phyloP scores from a whole-genome alignment of 2,329 filamentous ascomycete species.

The Peltaster fructicola region DNA sequence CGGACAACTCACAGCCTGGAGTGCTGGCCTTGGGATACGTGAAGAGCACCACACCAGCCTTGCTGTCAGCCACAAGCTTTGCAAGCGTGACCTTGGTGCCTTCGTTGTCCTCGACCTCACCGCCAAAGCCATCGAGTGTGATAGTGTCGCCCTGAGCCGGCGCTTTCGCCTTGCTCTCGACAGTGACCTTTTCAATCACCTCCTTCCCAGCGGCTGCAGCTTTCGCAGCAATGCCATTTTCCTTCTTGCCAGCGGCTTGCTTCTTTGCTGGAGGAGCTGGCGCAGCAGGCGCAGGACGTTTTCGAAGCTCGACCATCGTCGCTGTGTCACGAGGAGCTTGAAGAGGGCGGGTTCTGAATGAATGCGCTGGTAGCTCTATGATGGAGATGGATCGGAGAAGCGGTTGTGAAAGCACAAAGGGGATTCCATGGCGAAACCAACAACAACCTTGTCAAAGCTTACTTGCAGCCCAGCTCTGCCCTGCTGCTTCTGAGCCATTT shows the following conservation, averaged over 20 bases:
- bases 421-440: too few species aligned
- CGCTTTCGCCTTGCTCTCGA: conserved; percentile 4
- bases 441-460: too few species aligned
- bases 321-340: too few species aligned
- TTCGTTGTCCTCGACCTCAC: conserved; percentile 69
- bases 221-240: conserved; percentile 6
- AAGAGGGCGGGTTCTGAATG: too few species aligned
- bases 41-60: conserved; percentile 75
- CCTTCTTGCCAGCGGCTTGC: conserved; percentile 22
- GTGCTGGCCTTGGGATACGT: conserved; percentile 93
- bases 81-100: conserved; percentile 64
- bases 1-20: conserved; percentile 59
- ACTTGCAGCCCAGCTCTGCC: too few species aligned
- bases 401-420: too few species aligned
- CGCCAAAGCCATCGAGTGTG: conserved; percentile 37
- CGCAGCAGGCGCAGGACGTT: conserved; percentile 40
- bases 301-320: conserved; percentile 41
- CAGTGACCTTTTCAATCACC: conserved; percentile 3
- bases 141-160: conserved; percentile 33
- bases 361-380: too few species aligned
- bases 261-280: conserved; percentile 31
- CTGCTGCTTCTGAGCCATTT: too few species aligned
- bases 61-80: conserved; percentile 65
- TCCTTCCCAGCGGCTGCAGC: not conserved
- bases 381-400: too few species aligned